Conservation (phyloP, 2,329 filamentous ascomycete species). For the Pestalotiopsis sp. region DNA sequence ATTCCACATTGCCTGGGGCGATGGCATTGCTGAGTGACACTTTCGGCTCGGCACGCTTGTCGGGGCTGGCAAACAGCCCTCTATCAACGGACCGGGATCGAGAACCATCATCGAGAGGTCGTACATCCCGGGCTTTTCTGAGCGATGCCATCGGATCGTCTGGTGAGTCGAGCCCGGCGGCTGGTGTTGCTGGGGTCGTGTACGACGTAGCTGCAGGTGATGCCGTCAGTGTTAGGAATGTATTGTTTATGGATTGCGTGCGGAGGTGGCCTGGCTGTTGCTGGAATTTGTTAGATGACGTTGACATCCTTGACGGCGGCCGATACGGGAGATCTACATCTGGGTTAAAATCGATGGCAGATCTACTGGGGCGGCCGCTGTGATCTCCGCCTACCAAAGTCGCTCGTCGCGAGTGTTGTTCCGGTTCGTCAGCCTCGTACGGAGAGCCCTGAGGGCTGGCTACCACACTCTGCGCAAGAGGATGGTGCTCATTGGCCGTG, state of each 20-base stretch:
- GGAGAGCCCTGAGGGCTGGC: constrained; percentile 64
- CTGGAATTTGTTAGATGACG: constrained; percentile 31
- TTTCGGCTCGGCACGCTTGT: constrained; percentile 67
- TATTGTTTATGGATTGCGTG: constrained; percentile 46
- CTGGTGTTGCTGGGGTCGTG: constrained; percentile 39
- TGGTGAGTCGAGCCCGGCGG: constrained; percentile 30
- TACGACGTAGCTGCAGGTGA: constrained; percentile 31
- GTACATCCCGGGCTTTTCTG: constrained; percentile 43
- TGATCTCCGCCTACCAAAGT: constrained; percentile 39
- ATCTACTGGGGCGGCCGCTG: constrained; percentile 34
- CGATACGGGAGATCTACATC: constrained; percentile 35
- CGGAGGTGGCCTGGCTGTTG: constrained; percentile 42
- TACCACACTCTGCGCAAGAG: constrained; percentile 73
- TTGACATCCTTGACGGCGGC: constrained; percentile 31
- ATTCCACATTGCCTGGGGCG: constrained; percentile 62
- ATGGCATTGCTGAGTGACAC: constrained; percentile 65
- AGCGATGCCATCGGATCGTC: constrained; percentile 47
- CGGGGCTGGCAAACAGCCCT: constrained; percentile 57
- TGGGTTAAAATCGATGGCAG: constrained; percentile 37
- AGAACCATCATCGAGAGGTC: constrained; percentile 46
- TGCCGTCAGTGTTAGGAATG: constrained; percentile 45
- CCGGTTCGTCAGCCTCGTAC: constrained; percentile 28
- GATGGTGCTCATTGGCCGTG: constrained; percentile 62
- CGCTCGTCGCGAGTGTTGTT: constrained; percentile 40
- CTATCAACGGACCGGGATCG: constrained; percentile 68